These are phyloP conservation scores for Vitellaria paradoxa DNA, from an alignment of 179 eudicot species.

Conservation along the genomic window DNA sequence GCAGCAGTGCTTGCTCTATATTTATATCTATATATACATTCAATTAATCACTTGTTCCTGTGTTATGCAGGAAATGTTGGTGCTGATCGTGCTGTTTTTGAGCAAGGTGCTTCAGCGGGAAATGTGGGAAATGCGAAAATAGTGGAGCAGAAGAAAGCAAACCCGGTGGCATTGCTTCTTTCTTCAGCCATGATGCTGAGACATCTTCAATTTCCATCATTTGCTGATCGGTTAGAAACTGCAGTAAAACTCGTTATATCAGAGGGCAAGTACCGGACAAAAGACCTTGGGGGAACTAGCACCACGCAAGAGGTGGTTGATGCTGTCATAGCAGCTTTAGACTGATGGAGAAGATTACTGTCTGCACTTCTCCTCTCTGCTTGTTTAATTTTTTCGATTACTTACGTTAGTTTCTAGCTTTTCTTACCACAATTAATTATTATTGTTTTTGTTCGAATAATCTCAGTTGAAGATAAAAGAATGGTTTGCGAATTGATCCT, in stretches of 20 bases:
- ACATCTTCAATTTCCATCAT: slow-evolving; percentile 89
- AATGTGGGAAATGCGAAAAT: slow-evolving; percentile 74
- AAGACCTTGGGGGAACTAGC: slow-evolving; percentile 80
- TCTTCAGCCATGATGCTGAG: slow-evolving; percentile 97
- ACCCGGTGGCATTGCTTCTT: slow-evolving; percentile 83
- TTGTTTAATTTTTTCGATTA: not conserved
- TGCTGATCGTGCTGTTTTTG: slow-evolving; percentile 82
- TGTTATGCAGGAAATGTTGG: slow-evolving; percentile 71
- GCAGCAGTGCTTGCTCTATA: not conserved
- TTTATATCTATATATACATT: not conserved
- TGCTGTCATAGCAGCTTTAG: slow-evolving; percentile 76
- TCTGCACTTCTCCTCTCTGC: too few species aligned
- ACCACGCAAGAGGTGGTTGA: slow-evolving; percentile 83
- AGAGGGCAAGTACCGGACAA: slow-evolving; percentile 61
- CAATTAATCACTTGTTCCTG: not conserved
- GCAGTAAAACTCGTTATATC: slow-evolving; percentile 62
- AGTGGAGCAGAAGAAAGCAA: slow-evolving; percentile 81
- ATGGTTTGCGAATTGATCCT: not conserved
- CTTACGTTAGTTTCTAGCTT: slow-evolving; percentile 7
- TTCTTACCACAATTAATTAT: not conserved
- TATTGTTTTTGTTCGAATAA: slow-evolving; percentile 6
- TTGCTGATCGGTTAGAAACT: slow-evolving; percentile 80
- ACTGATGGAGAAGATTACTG: slow-evolving; percentile 18
- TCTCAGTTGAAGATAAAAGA: slow-evolving; percentile 6
- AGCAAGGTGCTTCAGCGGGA: slow-evolving; percentile 99